A percentile compares a stretch with the other conserved stretches of the same genome.
These are phyloP conservation scores for Giardia muris DNA, from an alignment of 208 protist species.

Conservation along the genomic window DNA sequence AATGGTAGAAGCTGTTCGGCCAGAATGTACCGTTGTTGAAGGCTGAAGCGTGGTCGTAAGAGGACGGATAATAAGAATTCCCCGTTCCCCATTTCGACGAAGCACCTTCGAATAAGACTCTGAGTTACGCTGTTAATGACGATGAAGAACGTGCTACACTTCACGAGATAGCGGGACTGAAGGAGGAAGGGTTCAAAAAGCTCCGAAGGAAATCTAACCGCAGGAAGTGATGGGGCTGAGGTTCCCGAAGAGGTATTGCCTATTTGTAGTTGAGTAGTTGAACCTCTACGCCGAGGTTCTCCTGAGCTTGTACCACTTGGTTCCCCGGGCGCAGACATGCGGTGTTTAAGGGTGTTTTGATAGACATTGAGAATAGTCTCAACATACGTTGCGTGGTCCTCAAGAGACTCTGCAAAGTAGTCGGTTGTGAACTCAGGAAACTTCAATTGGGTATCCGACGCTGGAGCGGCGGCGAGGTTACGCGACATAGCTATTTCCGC, in stretches of 20 bases:
- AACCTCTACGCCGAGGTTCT: no score
- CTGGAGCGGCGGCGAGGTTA: not conserved
- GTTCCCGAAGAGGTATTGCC: no score
- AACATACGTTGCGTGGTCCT: not conserved
- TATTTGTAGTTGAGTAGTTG: no score
- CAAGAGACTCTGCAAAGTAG: not conserved
- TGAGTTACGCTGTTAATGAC: not conserved
- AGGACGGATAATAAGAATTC: not conserved
- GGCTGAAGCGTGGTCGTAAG: not conserved
- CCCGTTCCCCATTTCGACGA: not conserved
- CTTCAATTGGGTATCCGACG: not conserved
- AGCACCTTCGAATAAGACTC: not conserved
- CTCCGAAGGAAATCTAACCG: not conserved
- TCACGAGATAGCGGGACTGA: not conserved
- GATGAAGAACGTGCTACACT: not conserved
- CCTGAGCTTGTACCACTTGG: no score
- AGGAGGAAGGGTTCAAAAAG: not conserved
- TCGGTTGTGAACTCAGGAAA: not conserved
- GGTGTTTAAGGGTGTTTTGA: not conserved
- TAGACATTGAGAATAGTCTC: not conserved
- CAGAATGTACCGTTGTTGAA: not conserved
- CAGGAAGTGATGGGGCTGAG: no score
- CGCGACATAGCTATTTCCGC: not conserved
- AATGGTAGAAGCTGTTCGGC: not conserved
- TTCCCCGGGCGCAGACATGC: no score